A percentile compares a stretch with the other conserved stretches of the same genome.
These are phyloP conservation scores for Psilocybe tampanensis DNA, from an alignment of 768 basidiomycete species.

Conservation along the genomic window DNA sequence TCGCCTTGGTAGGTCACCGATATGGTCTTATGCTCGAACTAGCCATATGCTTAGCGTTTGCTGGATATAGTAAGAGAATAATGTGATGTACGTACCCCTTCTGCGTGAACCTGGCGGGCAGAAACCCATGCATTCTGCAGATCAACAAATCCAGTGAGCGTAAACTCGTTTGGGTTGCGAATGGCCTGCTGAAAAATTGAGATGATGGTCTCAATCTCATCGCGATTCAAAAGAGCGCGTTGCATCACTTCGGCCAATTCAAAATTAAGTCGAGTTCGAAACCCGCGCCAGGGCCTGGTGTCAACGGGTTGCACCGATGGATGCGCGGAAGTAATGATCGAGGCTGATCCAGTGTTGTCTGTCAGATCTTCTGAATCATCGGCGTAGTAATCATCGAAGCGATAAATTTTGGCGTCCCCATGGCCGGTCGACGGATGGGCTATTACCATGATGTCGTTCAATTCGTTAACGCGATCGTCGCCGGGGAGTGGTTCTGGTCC, in stretches of 20 bases:
- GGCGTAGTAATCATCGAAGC: background rate
- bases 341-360: background rate
- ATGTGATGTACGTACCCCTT: too few relatives aligned
- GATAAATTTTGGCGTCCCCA: background rate
- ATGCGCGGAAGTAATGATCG: background rate
- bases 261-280: conserved; percentile 27
- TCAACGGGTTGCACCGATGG: too few relatives aligned
- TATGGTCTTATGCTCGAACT: too few relatives aligned
- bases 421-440: background rate
- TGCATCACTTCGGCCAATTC: conserved; percentile 20
- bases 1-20: too few relatives aligned
- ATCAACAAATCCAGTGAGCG: background rate
- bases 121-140: background rate
- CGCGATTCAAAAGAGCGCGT: conserved; percentile 2
- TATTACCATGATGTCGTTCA: background rate
- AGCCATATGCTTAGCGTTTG: too few relatives aligned
- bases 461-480: background rate
- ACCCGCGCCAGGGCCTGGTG: conserved; percentile 28
- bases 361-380: background rate
- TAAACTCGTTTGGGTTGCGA: background rate
- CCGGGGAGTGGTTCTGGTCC: too few relatives aligned
- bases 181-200: background rate
- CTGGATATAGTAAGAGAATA: too few relatives aligned
- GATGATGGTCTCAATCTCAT: conserved; percentile 24
- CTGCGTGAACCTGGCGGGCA: background rate